phyloP scores from a whole-genome alignment of 441 rosid genomes.

The Jatropha podagrica region DNA sequence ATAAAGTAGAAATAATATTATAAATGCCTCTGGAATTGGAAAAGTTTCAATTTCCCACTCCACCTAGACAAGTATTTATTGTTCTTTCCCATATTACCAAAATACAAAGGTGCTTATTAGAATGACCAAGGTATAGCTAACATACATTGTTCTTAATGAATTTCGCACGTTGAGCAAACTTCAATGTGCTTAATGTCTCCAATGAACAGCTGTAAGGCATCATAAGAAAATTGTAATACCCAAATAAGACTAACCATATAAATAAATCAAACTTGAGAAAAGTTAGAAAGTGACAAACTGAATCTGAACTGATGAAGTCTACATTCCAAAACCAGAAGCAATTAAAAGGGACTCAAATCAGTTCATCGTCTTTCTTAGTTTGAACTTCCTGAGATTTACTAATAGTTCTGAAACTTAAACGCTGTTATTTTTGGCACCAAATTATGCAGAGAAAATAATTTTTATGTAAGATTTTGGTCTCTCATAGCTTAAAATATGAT shows the following conservation, averaged over 20 bases:
- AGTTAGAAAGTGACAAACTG: background rate
- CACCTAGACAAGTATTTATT: background rate
- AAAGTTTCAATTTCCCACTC: background rate
- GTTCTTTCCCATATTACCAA: background rate
- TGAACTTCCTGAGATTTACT: background rate
- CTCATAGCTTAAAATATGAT: background rate
- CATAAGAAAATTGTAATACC: background rate
- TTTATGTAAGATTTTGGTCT: background rate
- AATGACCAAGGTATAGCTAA: constrained; percentile 7
- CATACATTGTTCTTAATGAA: constrained; percentile 93
- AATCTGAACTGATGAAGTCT: too few species aligned
- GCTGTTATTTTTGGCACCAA: background rate
- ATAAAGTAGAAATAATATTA: background rate
- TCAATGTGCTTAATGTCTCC: constrained; percentile 97
- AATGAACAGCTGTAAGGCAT: constrained; percentile 69
- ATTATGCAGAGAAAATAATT: background rate
- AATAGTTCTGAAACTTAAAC: background rate
- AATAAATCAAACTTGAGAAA: background rate
- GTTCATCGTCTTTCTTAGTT: background rate
- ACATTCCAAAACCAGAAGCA: background rate
- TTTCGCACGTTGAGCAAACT: constrained; percentile 99
- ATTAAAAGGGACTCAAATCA: background rate
- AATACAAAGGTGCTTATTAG: too few species aligned
- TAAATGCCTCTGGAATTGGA: background rate
- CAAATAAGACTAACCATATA: background rate